Percentiles rank a stretch among this genome's conserved stretches.
phyloP scores from a whole-genome alignment of 2,329 filamentous ascomycete species.

The Cercospora zeina region DNA sequence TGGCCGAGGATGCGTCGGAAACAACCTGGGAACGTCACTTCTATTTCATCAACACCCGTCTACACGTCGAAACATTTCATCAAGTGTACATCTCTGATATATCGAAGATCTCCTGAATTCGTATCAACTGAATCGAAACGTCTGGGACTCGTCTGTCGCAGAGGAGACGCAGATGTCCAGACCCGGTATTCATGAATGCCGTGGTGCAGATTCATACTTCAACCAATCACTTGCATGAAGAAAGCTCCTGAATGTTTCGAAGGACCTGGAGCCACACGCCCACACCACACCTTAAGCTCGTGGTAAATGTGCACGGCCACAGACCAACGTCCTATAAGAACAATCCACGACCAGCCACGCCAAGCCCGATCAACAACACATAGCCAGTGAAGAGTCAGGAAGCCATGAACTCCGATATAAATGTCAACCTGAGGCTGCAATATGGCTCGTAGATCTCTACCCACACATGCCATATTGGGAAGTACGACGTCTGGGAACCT shows the following conservation, averaged over 20 bases:
- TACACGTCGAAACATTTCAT: not conserved
- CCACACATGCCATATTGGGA: slow-evolving; percentile 7
- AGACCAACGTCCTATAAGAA: not conserved
- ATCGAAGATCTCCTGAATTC: not conserved
- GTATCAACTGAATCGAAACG: not conserved
- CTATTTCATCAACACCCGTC: not conserved
- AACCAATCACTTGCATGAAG: not conserved
- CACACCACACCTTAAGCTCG: not conserved
- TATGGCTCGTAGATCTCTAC: slow-evolving; percentile 5
- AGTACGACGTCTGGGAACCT: not conserved
- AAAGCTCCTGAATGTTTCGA: not conserved
- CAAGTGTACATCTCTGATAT: not conserved
- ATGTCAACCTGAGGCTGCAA: not conserved
- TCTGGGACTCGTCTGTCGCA: not conserved
- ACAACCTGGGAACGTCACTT: not conserved
- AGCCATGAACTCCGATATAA: slow-evolving; percentile 6
- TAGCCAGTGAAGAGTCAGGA: not conserved
- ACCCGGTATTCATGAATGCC: not conserved
- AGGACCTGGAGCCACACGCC: too few relatives aligned
- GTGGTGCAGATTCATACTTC: not conserved
- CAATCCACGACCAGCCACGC: not conserved
- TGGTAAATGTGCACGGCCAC: not conserved
- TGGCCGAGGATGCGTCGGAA: slow-evolving; percentile 3
- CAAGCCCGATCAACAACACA: not conserved
- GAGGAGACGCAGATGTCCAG: not conserved